Evolutionary conservation across 257 asterid genomes (phyloP), one percentile per base, ranked within the genome.

Genomic region (Orobanche coerulescens): DNA sequence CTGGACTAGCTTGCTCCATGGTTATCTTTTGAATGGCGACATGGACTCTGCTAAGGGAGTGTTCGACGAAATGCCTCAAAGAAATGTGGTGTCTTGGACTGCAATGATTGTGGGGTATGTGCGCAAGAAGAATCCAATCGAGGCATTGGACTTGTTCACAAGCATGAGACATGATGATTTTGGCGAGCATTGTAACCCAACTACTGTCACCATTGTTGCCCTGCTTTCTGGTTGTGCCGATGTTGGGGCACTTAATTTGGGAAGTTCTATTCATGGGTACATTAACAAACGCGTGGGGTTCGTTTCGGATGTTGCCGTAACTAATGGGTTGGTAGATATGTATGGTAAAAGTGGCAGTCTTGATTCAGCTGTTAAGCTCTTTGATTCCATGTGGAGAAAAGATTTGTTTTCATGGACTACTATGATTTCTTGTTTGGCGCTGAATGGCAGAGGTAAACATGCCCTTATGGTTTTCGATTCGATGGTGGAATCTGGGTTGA

Each of bases 221-320:
- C 69, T 80, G 75, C 86, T 88, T 67, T 85, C 96, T 33, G 96
- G 85, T 61, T 85, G 90, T 81, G 95, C 96, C 18, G 96, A 88
- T 73, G 73, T 76, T 26, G 96, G 94, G 40, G 96, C 95, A 18
- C 82, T 83, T 71, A 78, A 85, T 64, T 70, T 80, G 37, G 95
- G 96, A 49, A 72, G 72, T 39, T 80, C 80, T 0, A 66, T 79
- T 67, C 96, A 88, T 61, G 95, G 84, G 16, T 81, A 78, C 67
- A 60, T 77, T 9, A 67, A 72, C 50, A 88, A 88, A 74, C 73
- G 86, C 19, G 13, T 47, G 12, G 82, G 85, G 51, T 79, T 82
- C 14, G 69, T 24, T 36, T 25, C 5, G 6, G 80, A 82, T 69
- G 79, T 65, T 68, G 78, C 81, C 1, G 82, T 83, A 65, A 83